Percentiles rank a stretch among this genome's conserved stretches.
These are phyloP conservation scores for Zygosaccharomyces rouxii DNA, from an alignment of 805 yeast species.

Conservation along the genomic window DNA sequence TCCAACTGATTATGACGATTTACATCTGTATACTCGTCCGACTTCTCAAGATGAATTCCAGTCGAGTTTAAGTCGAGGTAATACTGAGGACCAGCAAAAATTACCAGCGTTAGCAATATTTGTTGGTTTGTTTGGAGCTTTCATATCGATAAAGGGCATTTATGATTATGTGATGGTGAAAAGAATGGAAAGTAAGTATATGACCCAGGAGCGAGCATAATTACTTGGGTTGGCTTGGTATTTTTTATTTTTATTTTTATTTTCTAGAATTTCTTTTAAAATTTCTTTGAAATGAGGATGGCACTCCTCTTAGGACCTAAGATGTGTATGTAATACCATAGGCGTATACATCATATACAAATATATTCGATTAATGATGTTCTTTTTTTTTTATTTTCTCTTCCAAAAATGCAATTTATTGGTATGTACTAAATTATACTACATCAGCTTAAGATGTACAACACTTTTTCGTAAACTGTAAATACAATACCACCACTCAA, in stretches of 20 bases:
- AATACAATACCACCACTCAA: constrained; percentile 96
- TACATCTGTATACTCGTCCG: constrained; percentile 23
- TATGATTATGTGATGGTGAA: constrained; percentile 71
- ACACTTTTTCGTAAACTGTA: constrained; percentile 89
- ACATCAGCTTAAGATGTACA: constrained; percentile 38
- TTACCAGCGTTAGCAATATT: constrained; percentile 57
- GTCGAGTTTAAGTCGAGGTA: constrained; percentile 31
- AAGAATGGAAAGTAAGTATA: constrained; percentile 53
- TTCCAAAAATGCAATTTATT: not conserved
- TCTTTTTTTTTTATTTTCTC: not conserved
- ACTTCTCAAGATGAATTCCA: constrained; percentile 28
- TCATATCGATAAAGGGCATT: constrained; percentile 62
- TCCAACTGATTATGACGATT: constrained; percentile 54
- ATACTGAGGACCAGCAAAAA: constrained; percentile 30
- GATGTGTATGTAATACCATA: not conserved
- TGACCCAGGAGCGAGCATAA: constrained; percentile 25
- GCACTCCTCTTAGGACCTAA: not conserved
- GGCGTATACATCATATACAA: not conserved
- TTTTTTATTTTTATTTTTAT: not conserved
- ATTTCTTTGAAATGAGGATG: not conserved
- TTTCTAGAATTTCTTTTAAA: not conserved
- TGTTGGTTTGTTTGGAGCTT: constrained; percentile 62
- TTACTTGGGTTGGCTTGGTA: not conserved
- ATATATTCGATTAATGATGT: not conserved
- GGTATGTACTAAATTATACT: not conserved